Conservation (phyloP, 495 filamentous ascomycete genomes). For the Penicillium taxi region DNA sequence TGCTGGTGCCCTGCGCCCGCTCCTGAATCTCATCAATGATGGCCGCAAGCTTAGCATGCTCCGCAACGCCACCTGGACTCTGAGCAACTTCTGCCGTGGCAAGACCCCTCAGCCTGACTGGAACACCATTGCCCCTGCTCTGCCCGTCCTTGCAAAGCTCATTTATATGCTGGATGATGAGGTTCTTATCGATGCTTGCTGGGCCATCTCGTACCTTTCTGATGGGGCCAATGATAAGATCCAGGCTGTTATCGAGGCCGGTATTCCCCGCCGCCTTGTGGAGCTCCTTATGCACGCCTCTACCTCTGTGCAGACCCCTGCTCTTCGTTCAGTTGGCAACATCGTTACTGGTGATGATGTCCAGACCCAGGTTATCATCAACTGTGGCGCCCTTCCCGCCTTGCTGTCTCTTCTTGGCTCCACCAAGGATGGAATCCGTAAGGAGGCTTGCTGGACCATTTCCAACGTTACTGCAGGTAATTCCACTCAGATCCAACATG, state of each 20-base stretch:
- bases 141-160: constrained; percentile 94
- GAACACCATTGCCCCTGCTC: constrained; percentile 88
- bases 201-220: constrained; percentile 99
- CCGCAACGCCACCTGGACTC: constrained; percentile 96
- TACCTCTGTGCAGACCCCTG: constrained; percentile 96
- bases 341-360: constrained; percentile 99
- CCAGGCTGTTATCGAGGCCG: constrained; percentile 96
- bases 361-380: constrained; percentile 99
- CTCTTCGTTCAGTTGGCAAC: constrained; percentile 94
- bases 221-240: constrained; percentile 99
- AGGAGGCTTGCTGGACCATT: constrained; percentile 99
- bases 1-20: constrained; percentile 80
- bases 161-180: constrained; percentile 98
- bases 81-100: constrained; percentile 99
- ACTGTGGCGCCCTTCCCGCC: constrained; percentile 88
- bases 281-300: constrained; percentile 99
- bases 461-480: constrained; percentile 98
- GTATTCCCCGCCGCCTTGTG: constrained; percentile 92
- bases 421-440: constrained; percentile 96
- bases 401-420: constrained; percentile 89
- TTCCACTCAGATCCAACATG: constrained; percentile 93
- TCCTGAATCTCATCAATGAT: constrained; percentile 84
- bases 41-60: constrained; percentile 99
- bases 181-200: constrained; percentile 98
- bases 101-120: constrained; percentile 99